Conservation (phyloP, 352 stramenopile species). For the Globisporangium radiosum region DNA sequence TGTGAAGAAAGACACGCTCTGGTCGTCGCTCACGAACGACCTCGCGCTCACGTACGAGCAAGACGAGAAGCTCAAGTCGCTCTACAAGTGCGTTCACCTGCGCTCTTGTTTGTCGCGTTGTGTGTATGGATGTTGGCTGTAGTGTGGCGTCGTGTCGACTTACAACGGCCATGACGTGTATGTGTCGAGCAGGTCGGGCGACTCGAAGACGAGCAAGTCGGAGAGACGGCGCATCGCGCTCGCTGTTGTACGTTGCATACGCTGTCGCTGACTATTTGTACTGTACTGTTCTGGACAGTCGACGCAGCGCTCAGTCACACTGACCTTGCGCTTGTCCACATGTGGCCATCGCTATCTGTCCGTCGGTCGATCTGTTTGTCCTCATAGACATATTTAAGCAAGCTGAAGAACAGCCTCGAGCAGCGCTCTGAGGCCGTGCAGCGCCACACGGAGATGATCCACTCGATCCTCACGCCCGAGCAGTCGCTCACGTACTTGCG, state of each 20-base stretch:
- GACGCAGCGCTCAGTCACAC: no score
- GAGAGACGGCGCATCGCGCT: constrained; percentile 76
- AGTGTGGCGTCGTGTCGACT: no score
- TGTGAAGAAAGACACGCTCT: constrained; percentile 82
- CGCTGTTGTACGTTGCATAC: constrained; percentile 46
- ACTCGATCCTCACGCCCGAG: constrained; percentile 81
- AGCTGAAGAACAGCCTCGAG: constrained; percentile 80
- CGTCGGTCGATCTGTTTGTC: background rate
- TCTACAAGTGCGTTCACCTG: constrained; percentile 86
- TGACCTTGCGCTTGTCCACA: no score
- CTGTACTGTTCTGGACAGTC: background rate
- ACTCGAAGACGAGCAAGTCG: constrained; percentile 79
- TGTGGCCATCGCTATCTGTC: background rate
- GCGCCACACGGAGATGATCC: constrained; percentile 70
- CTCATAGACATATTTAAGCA: constrained; percentile 85
- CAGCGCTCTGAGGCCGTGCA: constrained; percentile 75
- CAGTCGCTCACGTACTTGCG: constrained; percentile 79
- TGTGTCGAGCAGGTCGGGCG: constrained; percentile 34
- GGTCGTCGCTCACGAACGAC: constrained; percentile 69
- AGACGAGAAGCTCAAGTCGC: constrained; percentile 83
- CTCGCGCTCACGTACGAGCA: constrained; percentile 85
- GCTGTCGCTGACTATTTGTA: no score
- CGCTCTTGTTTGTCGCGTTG: constrained; percentile 7
- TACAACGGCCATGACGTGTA: background rate
- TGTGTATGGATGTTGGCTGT: background rate